A percentile compares a stretch with the other conserved stretches of the same genome.
Conservation (phyloP, 805 yeast species). For the Candida nemodendra region DNA sequence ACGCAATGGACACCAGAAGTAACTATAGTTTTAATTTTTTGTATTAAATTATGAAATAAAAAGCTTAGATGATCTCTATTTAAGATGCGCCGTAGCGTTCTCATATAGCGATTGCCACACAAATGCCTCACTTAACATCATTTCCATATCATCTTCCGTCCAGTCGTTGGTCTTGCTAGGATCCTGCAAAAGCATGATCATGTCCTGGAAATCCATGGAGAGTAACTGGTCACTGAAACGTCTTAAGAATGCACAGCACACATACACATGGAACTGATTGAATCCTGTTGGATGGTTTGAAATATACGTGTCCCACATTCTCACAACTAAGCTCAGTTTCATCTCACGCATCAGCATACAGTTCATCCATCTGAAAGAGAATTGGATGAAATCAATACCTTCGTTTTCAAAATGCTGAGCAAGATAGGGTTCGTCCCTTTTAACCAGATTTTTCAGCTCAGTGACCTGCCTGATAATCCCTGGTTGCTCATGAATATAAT, state of each 20-base stretch:
- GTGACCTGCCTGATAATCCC: conserved; percentile 91
- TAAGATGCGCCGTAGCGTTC: conserved; percentile 84
- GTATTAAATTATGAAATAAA: no score
- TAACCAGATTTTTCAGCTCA: conserved; percentile 72
- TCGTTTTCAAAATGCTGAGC: conserved; percentile 74
- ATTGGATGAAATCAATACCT: conserved; percentile 91
- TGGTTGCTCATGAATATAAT: conserved; percentile 97
- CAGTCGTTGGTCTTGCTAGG: conserved; percentile 77
- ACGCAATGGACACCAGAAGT: no score
- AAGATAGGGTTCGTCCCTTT: conserved; percentile 73
- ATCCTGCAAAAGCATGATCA: conserved; percentile 85
- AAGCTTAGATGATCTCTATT: conserved; percentile 26
- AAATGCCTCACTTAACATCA: conserved; percentile 91
- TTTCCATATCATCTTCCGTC: conserved; percentile 87
- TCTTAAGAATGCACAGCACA: conserved; percentile 93
- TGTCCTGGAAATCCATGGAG: conserved; percentile 91
- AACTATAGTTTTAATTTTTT: no score
- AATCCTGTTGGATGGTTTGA: conserved; percentile 77
- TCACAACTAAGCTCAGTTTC: conserved; percentile 67
- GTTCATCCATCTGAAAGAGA: conserved; percentile 98
- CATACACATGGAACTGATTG: conserved; percentile 91
- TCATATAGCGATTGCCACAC: conserved; percentile 94
- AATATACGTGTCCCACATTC: conserved; percentile 98
- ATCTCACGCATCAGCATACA: conserved; percentile 94
- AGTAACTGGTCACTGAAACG: conserved; percentile 79